Base-by-base conservation (phyloP, 352 stramenopile species). In the Phytophthora syringae region DNA sequence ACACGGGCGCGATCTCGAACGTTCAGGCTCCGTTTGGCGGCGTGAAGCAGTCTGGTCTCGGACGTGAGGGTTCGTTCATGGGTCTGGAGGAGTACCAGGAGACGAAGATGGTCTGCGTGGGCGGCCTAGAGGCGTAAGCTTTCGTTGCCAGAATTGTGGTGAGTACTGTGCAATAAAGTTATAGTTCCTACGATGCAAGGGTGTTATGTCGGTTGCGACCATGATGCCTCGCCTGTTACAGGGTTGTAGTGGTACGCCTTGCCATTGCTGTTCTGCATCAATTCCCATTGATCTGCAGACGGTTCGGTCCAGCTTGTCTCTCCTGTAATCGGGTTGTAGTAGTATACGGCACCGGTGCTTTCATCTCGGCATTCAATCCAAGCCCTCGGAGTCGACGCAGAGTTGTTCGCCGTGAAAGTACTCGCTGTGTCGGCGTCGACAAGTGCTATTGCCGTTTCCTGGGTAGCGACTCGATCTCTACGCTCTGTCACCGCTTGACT, bases 61-160 rank as follows among this genome's bases (percentile, higher is more conserved):
- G 92, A 32, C 88, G 91, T 52, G 94, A 99, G 56, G 97, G 91
- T 64, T 94, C 88, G 16, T 80, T 82, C 28, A 62, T 94, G 27
- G 97, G 97, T 0, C 60, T 98, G 7, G 89, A 97, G 22, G 97
- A 99, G 77, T 99, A 99, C 77, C 71, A 97, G 39, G 96, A 99
- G 75, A 98, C 92, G 20, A 99, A 99, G 76, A 98, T 99, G 76
- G 81, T 99, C 37, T 84, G 71, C 64, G 76, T 98, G 54, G 86
- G 86, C 25, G 85, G 86, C 12, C 69, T 94, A 49, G 65, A 88
- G 47, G 25, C 20, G 30, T 74, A 58, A 63, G 25, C 27, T 64
- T 20, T 7, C 3, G 37, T 30, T 16, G 15, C 25, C 13, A 45
- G 15, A 25, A 44, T 36, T 47, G 57, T 30, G n/a, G 28, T 24